Evolutionary conservation across 1,139 yeast genomes (phyloP), one percentile per base, ranked within the genome.

Genomic region (Magnusiomyces magnusii): DNA sequence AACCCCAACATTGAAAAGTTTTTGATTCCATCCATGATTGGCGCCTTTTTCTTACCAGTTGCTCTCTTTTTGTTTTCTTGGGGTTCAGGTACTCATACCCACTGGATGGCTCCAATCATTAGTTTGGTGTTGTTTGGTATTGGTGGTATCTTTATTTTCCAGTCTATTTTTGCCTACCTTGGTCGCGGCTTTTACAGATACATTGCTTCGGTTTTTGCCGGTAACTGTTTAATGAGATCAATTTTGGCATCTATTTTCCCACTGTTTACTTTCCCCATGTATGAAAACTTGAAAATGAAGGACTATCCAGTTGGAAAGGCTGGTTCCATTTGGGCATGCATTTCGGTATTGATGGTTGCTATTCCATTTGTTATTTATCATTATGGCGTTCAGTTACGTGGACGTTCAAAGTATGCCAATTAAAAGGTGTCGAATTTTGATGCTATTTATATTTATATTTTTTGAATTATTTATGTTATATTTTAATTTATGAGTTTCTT

Each of bases 61-160:
- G 80, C 90, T 0, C 76, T 88, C 60, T 86, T 87, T 71, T 85
- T 95, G 89, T 77, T 87, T 62, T 95, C 86, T 13, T 88, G 95
- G 95, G 78, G 91, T 2, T 81, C 89, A 5, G 79, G 81, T 67
- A 63, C 64, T 1, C 61, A 66, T 1, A 81, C 87, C 36, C 95
- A 87, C 71, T 89, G 95, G 95, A 83, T 87, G 76, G 86, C 83
- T 19, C 91, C 95, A 19, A 76, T 84, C 49, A 81, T 86, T 25
- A 84, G 93, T 0, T 91, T 90, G 63, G 78, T 83, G 47, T 86
- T 91, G 47, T 87, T 87, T 68, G 92, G 93, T 0, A 84, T 84
- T 68, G 89, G 93, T 1, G 76, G 86, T 62, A 80, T 87, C 62
- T 75, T 86, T 67, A 81, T 88, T 57, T 89, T 89, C 78, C 87